A percentile compares a stretch with the other conserved stretches of the same genome.
phyloP scores from a whole-genome alignment of 2,329 filamentous ascomycete genomes.

The Leptographium radiaticola region DNA sequence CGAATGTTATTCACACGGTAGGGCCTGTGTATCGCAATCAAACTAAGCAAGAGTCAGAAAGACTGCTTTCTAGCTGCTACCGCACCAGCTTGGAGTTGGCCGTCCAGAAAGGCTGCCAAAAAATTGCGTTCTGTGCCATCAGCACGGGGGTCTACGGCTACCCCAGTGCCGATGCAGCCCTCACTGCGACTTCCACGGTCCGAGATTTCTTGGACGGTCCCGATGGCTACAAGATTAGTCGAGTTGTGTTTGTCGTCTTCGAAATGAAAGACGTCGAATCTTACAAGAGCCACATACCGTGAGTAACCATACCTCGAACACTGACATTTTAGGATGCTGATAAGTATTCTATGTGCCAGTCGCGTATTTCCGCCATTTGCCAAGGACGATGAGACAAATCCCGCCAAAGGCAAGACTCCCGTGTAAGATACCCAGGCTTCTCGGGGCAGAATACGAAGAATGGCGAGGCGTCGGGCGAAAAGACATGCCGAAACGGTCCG shows the following conservation, averaged over 20 bases:
- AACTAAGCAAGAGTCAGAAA: slow-evolving; percentile 27
- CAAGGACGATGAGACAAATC: not conserved
- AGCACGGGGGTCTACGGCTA: slow-evolving; percentile 89
- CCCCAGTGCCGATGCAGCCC: slow-evolving; percentile 58
- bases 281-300: slow-evolving; percentile 64
- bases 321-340: not conserved
- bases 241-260: slow-evolving; percentile 79
- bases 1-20: slow-evolving; percentile 79
- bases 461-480: too few relatives aligned
- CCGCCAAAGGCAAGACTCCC: not conserved
- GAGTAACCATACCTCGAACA: slow-evolving; percentile 25
- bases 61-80: slow-evolving; percentile 53
- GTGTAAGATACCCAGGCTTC: not conserved
- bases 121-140: slow-evolving; percentile 70
- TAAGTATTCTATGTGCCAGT: slow-evolving; percentile 5
- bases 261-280: slow-evolving; percentile 61
- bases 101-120: slow-evolving; percentile 49
- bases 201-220: slow-evolving; percentile 38
- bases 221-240: slow-evolving; percentile 42
- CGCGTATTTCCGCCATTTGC: slow-evolving; percentile 18
- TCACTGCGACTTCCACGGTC: slow-evolving; percentile 51
- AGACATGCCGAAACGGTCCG: too few relatives aligned
- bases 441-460: not conserved
- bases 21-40: slow-evolving; percentile 58
- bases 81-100: slow-evolving; percentile 59